phyloP scores from a whole-genome alignment of 352 stramenopile genomes.

The Blastocystis sp. region DNA sequence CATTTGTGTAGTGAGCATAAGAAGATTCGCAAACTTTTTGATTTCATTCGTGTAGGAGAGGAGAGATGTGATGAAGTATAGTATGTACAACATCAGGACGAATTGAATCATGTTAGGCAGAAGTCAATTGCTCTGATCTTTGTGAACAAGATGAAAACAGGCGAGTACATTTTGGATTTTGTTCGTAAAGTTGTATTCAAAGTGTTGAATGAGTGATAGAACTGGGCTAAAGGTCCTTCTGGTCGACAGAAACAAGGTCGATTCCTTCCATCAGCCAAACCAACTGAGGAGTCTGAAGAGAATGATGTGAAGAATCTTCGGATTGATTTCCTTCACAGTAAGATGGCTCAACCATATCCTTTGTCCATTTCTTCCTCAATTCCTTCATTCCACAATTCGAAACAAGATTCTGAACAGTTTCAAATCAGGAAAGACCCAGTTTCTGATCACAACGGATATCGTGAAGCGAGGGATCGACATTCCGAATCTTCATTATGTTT shows the following conservation, averaged over 20 bases:
- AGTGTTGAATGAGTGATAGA: neutral
- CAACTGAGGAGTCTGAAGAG: neutral
- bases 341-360: neutral
- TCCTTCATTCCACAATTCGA: neutral
- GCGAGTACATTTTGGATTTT: neutral
- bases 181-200: neutral
- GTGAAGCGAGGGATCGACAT: conserved; percentile 23
- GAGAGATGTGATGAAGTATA: neutral
- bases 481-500: conserved; percentile 44
- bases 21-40: conserved; percentile 21
- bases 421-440: neutral
- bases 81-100: conserved; percentile 34
- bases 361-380: neutral
- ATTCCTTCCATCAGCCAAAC: neutral
- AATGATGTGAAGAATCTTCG: neutral
- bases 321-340: conserved; percentile 11
- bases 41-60: conserved; percentile 38
- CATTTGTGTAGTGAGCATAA: conserved; percentile 46
- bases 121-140: conserved; percentile 10
- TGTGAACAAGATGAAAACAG: conserved; percentile 48
- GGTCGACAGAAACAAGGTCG: neutral
- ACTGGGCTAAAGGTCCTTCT: neutral
- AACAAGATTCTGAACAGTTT: conserved; percentile 6
- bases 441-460: conserved; percentile 46
- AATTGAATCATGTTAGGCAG: neutral